phyloP scores from a whole-genome alignment of 2,329 filamentous ascomycete species.

The Talaromyces verruculosus region DNA sequence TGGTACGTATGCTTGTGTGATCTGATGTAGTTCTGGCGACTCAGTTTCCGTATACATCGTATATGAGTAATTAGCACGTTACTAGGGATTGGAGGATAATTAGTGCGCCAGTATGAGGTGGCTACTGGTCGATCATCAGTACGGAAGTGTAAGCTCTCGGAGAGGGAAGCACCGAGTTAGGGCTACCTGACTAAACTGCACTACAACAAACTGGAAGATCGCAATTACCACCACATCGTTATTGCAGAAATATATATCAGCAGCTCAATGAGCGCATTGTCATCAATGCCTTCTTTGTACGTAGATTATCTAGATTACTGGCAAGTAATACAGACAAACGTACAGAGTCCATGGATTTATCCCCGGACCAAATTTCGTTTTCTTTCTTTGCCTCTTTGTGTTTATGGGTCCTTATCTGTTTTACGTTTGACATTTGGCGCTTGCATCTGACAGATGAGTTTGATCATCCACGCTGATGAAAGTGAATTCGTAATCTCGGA shows the following conservation, averaged over 20 bases:
- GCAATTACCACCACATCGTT: neutral
- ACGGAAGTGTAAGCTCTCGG: neutral
- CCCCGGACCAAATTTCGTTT: neutral
- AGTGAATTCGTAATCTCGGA: neutral
- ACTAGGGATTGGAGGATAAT: neutral
- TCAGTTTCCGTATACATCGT: neutral
- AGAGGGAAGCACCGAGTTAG: neutral
- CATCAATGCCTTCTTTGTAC: neutral
- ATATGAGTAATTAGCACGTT: neutral
- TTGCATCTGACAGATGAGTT: neutral
- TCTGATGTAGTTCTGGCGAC: neutral
- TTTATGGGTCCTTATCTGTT: neutral
- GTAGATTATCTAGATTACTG: neutral
- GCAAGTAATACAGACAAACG: neutral
- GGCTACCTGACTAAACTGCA: neutral
- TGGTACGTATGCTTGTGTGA: neutral
- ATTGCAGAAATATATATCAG: neutral
- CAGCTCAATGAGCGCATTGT: neutral
- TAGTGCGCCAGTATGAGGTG: neutral
- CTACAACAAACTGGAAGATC: neutral
- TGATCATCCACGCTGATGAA: neutral
- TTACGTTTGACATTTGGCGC: neutral
- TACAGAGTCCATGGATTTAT: neutral
- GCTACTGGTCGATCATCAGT: constrained; percentile 1
- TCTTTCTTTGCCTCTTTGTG: neutral